Percentiles rank a stretch among this genome's conserved stretches.
These are phyloP conservation scores for Blastobotrys apis DNA, from an alignment of 1,139 yeast species.

Conservation along the genomic window DNA sequence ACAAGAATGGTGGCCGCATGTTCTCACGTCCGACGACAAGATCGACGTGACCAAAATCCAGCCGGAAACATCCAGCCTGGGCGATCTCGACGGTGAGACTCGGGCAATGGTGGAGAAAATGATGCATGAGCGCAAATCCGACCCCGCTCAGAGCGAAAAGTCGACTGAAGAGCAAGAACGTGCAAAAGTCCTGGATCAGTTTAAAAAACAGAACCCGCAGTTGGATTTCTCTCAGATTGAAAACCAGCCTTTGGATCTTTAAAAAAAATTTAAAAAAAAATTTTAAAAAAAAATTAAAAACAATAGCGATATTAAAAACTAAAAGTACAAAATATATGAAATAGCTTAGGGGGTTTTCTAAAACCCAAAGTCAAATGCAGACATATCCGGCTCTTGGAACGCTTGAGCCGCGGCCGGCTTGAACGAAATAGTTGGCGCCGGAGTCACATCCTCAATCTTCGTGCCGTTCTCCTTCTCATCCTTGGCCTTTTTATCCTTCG, in stretches of 20 bases:
- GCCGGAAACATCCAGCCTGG: constrained; percentile 41
- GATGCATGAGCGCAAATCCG: constrained; percentile 45
- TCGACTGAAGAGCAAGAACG: constrained; percentile 35
- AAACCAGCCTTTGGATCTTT: not conserved
- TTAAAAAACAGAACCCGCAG: constrained; percentile 44
- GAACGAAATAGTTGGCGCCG: constrained; percentile 12
- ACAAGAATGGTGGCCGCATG: constrained; percentile 47
- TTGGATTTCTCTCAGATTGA: constrained; percentile 33
- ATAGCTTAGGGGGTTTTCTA: no score
- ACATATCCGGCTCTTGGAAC: constrained; percentile 77
- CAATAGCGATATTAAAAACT: no score
- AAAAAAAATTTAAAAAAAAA: not conserved
- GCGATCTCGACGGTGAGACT: constrained; percentile 43
- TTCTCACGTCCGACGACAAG: constrained; percentile 41
- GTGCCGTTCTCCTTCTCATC: not conserved
- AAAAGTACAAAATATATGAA: no score
- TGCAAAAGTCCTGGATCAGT: constrained; percentile 36
- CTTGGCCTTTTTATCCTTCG: not conserved
- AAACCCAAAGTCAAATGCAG: constrained; percentile 64
- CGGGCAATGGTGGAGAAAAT: constrained; percentile 45
- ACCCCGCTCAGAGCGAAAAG: constrained; percentile 29
- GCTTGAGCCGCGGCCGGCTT: constrained; percentile 51
- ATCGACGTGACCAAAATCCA: constrained; percentile 40
- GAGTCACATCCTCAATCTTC: constrained; percentile 1
- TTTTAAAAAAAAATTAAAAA: no score